phyloP scores from a whole-genome alignment of 371 early-diverging fungal genomes.

The Mucor ambiguus region DNA sequence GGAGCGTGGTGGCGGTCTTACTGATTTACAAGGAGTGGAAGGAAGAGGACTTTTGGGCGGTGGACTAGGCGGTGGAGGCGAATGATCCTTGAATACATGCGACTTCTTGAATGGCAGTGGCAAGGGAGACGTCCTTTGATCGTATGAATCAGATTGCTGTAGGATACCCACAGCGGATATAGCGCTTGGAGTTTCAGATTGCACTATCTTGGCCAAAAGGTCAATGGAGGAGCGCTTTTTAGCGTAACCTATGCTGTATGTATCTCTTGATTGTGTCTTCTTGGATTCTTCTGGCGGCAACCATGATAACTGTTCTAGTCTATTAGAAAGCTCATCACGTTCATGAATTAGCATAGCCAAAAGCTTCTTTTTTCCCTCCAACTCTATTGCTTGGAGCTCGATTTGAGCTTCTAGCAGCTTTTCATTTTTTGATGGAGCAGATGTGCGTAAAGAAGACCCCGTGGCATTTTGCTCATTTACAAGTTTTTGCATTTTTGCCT shows the following conservation, averaged over 20 bases:
- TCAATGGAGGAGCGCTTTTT: background rate
- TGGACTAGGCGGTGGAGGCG: background rate
- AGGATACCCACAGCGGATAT: background rate
- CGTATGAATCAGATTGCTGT: background rate
- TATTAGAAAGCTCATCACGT: constrained; percentile 25
- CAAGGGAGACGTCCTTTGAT: background rate
- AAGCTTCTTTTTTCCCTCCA: constrained; percentile 35
- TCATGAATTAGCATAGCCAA: constrained; percentile 32
- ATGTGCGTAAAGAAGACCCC: background rate
- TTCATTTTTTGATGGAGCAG: background rate
- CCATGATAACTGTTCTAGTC: background rate
- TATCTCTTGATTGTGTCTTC: background rate
- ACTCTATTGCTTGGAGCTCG: constrained; percentile 35
- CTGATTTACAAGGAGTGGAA: background rate
- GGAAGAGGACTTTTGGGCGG: background rate
- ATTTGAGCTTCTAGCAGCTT: constrained; percentile 26
- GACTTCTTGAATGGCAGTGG: background rate
- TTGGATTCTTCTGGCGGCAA: background rate
- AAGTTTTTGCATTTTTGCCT: constrained; percentile 17
- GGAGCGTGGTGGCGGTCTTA: background rate
- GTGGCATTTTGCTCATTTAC: background rate
- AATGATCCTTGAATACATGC: background rate
- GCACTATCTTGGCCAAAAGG: background rate
- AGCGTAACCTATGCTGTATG: background rate
- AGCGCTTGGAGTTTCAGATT: background rate